Percentiles rank a stretch among this genome's conserved stretches.
Conservation (phyloP, 1,284 basidiomycete species). For the Microbotryum intermedium region DNA sequence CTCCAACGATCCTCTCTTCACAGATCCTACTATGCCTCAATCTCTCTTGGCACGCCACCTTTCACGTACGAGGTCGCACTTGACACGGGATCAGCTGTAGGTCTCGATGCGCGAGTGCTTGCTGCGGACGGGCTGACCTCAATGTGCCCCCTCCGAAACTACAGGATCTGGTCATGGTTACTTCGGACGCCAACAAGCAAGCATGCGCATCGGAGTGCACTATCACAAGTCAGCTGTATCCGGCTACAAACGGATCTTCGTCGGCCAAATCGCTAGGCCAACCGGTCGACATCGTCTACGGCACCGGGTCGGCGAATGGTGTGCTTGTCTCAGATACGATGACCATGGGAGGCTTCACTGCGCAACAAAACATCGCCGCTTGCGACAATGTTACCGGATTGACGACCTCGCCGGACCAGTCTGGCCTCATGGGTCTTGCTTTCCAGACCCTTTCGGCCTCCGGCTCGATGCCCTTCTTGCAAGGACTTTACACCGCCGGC, state of each 20-base stretch:
- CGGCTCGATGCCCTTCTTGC: conserved; percentile 44
- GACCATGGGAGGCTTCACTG: conserved; percentile 68
- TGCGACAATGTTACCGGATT: conserved; percentile 34
- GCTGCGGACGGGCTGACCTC: neutral
- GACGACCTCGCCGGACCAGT: neutral
- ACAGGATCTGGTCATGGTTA: no score
- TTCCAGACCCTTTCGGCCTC: conserved; percentile 41
- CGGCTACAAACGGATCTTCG: neutral
- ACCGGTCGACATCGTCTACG: conserved; percentile 47
- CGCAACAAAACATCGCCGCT: conserved; percentile 35
- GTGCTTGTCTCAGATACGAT: conserved; percentile 59
- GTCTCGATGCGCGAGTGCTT: neutral
- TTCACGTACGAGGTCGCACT: neutral
- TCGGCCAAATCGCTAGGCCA: neutral
- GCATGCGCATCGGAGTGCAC: neutral
- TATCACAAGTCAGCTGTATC: neutral
- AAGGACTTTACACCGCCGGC: conserved; percentile 54
- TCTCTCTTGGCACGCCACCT: neutral
- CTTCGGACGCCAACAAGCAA: no score
- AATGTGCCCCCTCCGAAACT: neutral
- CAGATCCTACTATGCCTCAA: no score
- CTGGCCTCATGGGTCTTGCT: conserved; percentile 34
- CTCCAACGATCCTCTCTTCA: no score
- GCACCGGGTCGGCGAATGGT: conserved; percentile 58
- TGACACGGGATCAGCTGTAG: neutral